Conservation (phyloP, 495 filamentous ascomycete species). For the Neurospora cerealis region DNA sequence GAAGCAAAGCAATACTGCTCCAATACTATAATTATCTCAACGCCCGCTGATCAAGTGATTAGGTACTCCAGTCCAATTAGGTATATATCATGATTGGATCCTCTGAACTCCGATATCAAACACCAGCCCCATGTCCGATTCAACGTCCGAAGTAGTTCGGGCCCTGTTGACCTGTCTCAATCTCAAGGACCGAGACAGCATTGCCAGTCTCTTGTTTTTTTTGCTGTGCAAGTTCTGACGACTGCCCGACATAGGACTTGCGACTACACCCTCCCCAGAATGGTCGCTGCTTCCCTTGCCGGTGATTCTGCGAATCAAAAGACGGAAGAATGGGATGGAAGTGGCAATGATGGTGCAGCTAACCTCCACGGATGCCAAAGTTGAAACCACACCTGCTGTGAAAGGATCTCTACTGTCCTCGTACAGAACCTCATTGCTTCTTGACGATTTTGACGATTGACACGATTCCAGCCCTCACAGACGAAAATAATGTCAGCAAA, state of each 20-base stretch:
- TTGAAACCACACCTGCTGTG: not conserved
- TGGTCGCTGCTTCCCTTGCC: not conserved
- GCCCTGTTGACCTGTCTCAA: not conserved
- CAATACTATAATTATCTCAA: not conserved
- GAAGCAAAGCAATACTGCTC: not conserved
- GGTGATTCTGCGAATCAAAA: not conserved
- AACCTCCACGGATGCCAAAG: not conserved
- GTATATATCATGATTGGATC: not conserved
- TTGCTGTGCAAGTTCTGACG: not conserved
- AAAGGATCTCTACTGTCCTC: not conserved
- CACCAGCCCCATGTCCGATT: not conserved
- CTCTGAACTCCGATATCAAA: not conserved
- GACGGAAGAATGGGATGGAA: not conserved
- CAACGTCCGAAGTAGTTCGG: not conserved
- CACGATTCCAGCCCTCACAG: not conserved
- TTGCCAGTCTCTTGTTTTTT: not conserved
- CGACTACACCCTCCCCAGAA: not conserved
- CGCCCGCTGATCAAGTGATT: not conserved
- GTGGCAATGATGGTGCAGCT: not conserved
- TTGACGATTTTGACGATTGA: not conserved
- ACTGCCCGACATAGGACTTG: not conserved
- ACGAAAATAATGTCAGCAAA: not conserved
- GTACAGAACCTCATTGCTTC: not conserved
- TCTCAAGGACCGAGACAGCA: not conserved
- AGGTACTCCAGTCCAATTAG: not conserved